A percentile compares a stretch with the other conserved stretches of the same genome.
phyloP scores from a whole-genome alignment of 2,329 filamentous ascomycete genomes.

The Aspergillus felis region DNA sequence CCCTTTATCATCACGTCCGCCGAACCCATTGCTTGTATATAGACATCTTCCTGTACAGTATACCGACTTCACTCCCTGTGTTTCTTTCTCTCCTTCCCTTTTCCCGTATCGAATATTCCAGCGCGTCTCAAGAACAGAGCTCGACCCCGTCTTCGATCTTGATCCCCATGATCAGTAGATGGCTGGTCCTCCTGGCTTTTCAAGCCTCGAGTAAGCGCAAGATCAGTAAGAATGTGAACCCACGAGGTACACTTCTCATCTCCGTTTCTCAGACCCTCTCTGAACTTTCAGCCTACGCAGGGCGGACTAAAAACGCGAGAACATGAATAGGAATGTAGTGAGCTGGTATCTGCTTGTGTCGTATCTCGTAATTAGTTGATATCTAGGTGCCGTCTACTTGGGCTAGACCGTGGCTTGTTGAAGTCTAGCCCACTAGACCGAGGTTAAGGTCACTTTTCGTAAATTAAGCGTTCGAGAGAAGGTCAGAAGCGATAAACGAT shows the following conservation, averaged over 20 bases:
- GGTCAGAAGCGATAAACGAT: not conserved
- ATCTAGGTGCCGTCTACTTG: not conserved
- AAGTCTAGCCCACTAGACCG: too few species aligned
- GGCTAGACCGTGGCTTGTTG: not conserved
- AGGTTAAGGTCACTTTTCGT: not conserved
- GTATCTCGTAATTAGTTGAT: not conserved
- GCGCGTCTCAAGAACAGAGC: constrained; percentile 47
- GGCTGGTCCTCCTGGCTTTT: constrained; percentile 36
- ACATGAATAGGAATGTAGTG: constrained; percentile 33
- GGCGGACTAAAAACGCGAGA: constrained; percentile 56
- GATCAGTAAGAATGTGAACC: constrained; percentile 38
- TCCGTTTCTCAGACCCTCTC: constrained; percentile 55
- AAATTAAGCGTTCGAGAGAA: too few species aligned
- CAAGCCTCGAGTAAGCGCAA: constrained; percentile 43
- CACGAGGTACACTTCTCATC: constrained; percentile 31
- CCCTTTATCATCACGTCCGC: constrained; percentile 14
- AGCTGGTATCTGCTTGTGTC: not conserved
- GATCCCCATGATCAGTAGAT: constrained; percentile 47
- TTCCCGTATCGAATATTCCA: constrained; percentile 1
- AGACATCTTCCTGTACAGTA: constrained; percentile 20
- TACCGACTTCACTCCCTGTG: constrained; percentile 9
- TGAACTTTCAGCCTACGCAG: constrained; percentile 45
- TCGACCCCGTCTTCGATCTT: constrained; percentile 46
- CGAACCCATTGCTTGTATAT: constrained; percentile 15
- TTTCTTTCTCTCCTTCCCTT: constrained; percentile 5